These are phyloP conservation scores for Ganoderma leucocontextum DNA, from an alignment of 1,284 basidiomycete species.

Conservation along the genomic window DNA sequence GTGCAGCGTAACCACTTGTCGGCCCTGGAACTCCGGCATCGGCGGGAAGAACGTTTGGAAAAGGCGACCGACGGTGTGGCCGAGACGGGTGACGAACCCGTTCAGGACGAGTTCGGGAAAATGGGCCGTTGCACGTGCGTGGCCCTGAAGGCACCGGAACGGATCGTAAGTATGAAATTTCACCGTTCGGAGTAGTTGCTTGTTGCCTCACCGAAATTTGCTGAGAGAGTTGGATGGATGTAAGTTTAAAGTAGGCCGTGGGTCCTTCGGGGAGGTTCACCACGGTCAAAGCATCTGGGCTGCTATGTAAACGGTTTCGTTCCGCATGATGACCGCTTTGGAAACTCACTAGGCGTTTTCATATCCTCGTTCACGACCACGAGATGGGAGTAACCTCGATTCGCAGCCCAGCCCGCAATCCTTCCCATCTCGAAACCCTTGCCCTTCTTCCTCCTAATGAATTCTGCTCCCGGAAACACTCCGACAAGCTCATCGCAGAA, in stretches of 20 bases:
- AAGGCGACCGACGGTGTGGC: constrained; percentile 91
- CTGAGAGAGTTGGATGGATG: constrained; percentile 86
- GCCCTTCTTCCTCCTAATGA: constrained; percentile 89
- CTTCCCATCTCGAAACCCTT: constrained; percentile 94
- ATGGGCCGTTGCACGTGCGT: constrained; percentile 92
- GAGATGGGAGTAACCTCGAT: constrained; percentile 87
- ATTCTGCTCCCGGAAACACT: constrained; percentile 95
- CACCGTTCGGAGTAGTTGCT: not conserved
- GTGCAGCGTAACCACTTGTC: constrained; percentile 97
- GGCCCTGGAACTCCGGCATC: constrained; percentile 93
- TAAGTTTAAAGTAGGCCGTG: constrained; percentile 95
- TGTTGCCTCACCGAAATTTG: constrained; percentile 74
- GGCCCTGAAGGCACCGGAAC: constrained; percentile 63
- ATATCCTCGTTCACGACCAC: constrained; percentile 95
- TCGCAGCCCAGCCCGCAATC: constrained; percentile 94
- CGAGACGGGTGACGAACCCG: constrained; percentile 93
- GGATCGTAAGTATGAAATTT: not conserved
- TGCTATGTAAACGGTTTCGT: constrained; percentile 19
- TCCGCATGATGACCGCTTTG: not conserved
- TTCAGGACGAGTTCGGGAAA: constrained; percentile 97
- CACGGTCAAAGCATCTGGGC: constrained; percentile 88
- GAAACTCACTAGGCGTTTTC: constrained; percentile 86
- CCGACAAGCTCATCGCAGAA: constrained; percentile 93
- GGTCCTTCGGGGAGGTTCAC: constrained; percentile 93
- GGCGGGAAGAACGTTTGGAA: constrained; percentile 97